Evolutionary conservation across 1,284 basidiomycete species (phyloP).

Genomic region (Ustilago loliicola): DNA sequence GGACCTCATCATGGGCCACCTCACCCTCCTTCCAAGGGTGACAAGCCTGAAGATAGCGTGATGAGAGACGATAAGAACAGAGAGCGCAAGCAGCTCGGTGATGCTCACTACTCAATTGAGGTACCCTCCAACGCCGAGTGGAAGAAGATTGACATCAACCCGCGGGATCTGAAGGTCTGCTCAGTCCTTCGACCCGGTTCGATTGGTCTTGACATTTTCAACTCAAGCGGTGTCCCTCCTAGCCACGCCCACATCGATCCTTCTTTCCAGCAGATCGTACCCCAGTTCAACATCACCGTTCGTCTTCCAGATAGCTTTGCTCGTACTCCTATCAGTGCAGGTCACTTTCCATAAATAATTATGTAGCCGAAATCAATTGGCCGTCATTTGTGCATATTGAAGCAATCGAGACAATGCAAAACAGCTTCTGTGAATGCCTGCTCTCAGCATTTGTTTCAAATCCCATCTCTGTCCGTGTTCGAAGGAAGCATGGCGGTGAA

Average conservation of each 20-base stretch:
- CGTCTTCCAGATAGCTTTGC: conserved; percentile 29
- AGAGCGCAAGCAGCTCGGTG: conserved; percentile 10
- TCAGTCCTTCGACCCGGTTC: conserved; percentile 13
- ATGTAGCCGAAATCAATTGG: background rate
- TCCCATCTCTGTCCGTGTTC: too few relatives aligned
- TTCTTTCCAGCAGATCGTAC: conserved; percentile 23
- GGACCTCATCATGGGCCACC: conserved; percentile 19
- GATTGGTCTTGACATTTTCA: conserved; percentile 35
- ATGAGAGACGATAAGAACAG: background rate
- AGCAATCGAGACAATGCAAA: background rate
- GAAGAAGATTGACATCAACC: conserved; percentile 20
- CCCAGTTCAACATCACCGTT: conserved; percentile 31
- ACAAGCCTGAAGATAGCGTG: background rate
- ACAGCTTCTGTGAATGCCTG: background rate
- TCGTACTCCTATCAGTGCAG: conserved; percentile 28
- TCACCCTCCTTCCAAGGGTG: conserved; percentile 6
- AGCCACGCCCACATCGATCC: conserved; percentile 26
- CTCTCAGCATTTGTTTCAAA: too few relatives aligned
- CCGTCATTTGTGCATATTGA: background rate
- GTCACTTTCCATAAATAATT: conserved; percentile 13
- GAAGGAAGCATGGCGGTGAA: too few relatives aligned
- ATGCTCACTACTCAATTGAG: conserved; percentile 23
- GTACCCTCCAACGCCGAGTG: conserved; percentile 20
- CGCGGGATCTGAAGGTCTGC: conserved; percentile 27
- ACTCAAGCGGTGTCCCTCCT: conserved; percentile 35